Evolutionary conservation across 2,329 filamentous ascomycete species (phyloP).

Genomic region (Ophiostoma angusticollis): DNA sequence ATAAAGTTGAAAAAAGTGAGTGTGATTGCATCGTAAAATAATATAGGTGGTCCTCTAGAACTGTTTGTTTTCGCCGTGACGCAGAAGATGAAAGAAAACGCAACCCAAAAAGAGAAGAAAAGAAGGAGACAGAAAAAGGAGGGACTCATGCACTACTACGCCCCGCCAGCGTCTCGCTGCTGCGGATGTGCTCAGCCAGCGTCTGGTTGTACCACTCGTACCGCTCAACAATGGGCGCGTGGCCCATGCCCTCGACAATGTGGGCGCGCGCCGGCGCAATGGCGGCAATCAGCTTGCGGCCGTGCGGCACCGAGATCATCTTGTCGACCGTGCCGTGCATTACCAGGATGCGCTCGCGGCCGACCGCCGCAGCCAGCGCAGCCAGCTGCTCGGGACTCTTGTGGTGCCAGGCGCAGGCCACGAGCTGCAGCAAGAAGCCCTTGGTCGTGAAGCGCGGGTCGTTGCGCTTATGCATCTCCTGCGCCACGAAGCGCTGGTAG

Average conservation of each 20-base stretch:
- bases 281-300: constrained; percentile 50
- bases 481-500: constrained; percentile 69
- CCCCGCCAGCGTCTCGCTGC: constrained; percentile 34
- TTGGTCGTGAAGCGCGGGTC: constrained; percentile 48
- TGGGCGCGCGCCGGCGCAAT: constrained; percentile 48
- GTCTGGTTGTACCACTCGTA: constrained; percentile 53
- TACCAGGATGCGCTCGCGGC: constrained; percentile 61
- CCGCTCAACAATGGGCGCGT: constrained; percentile 63
- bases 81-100: neutral
- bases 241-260: constrained; percentile 59
- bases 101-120: neutral
- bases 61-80: no score
- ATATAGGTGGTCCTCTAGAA: no score
- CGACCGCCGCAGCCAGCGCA: constrained; percentile 54
- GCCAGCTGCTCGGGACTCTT: constrained; percentile 57
- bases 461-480: constrained; percentile 60
- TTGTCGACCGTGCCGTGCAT: constrained; percentile 62
- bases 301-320: constrained; percentile 68
- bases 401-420: constrained; percentile 68
- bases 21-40: neutral
- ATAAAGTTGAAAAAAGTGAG: neutral
- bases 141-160: constrained; percentile 2
- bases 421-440: constrained; percentile 64
- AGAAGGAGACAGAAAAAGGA: neutral
- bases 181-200: constrained; percentile 43